Base-by-base conservation (phyloP, 2,329 filamentous ascomycete species). In the Colletotrichum salicis region DNA sequence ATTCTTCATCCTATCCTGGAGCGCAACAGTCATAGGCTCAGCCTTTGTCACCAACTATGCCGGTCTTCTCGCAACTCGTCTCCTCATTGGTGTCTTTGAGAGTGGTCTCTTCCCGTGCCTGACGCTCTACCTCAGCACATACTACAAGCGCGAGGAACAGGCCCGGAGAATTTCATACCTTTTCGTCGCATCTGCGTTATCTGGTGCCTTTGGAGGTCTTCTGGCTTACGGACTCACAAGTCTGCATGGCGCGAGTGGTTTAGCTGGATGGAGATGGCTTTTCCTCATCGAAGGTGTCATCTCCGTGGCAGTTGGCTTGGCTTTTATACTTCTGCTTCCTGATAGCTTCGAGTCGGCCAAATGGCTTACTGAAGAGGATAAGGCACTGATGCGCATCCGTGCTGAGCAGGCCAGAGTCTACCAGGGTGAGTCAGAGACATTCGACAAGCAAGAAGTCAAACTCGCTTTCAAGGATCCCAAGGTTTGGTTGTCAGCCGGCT, bases 391-490 rank as follows among this genome's bases (percentile, higher is more conserved):
- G 86, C 78, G 80, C 10, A 79, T 86, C 45, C 83, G 87, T 11
- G 82, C 82, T 41, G 80, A 82, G 52, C 85, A 85, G 68, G 77
- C 82, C 8, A 80, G 79, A 3, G 80, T 83, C 51, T 72, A 72
- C 70, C 89, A 89, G 70, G 85, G 85, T 80, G 85, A 87, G 59
- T 71, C 69, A 1, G 84, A 85, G 11, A 78, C 85, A 15, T 89
- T 89, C 68, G 82, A 80, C 69, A 87, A 84, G 85, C 77, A 80
- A 4, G 86, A 89, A 75, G 81, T 89, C 54, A 78, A 78, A 52
- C 84, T 84, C 13, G 85, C 83, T 1, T 73, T 87, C 10, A 78
- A 76, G n/a, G 88, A 90, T 67, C 84, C 84, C 1, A 90, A 89
- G 74, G 76, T 88, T 1, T 86, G 85, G 71, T 77, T 89, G 29